These are phyloP conservation scores for Cercospora canescens DNA, from an alignment of 2,329 filamentous ascomycete genomes.

Conservation along the genomic window DNA sequence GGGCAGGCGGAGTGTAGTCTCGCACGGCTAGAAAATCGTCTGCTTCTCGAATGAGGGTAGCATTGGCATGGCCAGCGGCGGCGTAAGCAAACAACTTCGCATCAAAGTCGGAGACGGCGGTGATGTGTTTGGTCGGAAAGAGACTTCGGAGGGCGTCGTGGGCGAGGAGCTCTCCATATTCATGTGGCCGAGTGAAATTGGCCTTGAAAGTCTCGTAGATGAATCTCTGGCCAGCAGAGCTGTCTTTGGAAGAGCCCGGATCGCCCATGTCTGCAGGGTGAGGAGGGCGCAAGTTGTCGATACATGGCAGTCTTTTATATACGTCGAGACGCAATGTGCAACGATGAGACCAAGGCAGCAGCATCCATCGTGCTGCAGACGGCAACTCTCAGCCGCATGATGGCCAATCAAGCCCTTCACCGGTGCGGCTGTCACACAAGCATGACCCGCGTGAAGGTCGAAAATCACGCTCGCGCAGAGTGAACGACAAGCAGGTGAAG, in stretches of 20 bases:
- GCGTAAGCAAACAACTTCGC: constrained; percentile 42
- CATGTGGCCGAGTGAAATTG: constrained; percentile 3
- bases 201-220: constrained; percentile 14
- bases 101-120: not conserved
- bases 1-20: constrained; percentile 36
- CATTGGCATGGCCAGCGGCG: constrained; percentile 41
- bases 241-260: not conserved
- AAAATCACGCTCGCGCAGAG: not conserved
- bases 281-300: not conserved
- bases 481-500: not conserved
- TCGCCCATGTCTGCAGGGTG: constrained; percentile 3
- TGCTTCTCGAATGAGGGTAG: constrained; percentile 37
- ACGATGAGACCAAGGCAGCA: not conserved
- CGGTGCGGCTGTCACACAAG: not conserved
- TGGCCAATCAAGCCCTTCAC: constrained; percentile 5
- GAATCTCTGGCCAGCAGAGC: not conserved
- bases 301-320: not conserved
- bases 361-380: constrained; percentile 2
- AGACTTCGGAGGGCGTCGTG: constrained; percentile 14
- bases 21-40: constrained; percentile 37
- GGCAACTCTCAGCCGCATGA: not conserved
- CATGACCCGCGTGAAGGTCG: not conserved
- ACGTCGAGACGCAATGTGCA: not conserved
- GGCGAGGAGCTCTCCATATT: constrained; percentile 15
- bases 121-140: constrained; percentile 18